These are phyloP conservation scores for Arthroderma sp. DNA, from an alignment of 2,329 filamentous ascomycete species.

Conservation along the genomic window DNA sequence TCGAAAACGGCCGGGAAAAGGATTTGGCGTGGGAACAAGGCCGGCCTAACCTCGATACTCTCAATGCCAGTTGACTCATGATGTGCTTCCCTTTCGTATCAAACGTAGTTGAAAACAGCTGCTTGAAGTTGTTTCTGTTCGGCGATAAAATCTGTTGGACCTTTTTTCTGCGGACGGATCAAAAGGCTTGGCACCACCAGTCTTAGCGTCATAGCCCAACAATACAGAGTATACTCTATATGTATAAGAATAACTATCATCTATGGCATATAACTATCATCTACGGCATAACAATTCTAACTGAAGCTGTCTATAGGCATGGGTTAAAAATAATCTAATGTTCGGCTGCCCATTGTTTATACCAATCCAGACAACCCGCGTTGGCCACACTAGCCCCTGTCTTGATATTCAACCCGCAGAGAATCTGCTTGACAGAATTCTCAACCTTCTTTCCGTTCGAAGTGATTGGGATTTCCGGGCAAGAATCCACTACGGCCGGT, in stretches of 20 bases:
- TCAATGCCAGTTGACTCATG: conserved; percentile 30
- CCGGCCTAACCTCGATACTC: conserved; percentile 26
- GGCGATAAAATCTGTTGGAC: background rate
- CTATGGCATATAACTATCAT: conserved; percentile 1
- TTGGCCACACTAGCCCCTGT: conserved; percentile 92
- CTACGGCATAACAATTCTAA: background rate
- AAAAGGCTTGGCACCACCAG: no score
- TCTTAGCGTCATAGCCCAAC: no score
- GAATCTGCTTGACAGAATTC: conserved; percentile 88
- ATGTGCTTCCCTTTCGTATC: background rate
- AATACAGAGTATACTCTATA: background rate
- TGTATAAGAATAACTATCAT: conserved; percentile 1
- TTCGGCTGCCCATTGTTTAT: conserved; percentile 57
- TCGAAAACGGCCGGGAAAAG: conserved; percentile 21
- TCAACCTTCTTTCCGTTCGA: conserved; percentile 98
- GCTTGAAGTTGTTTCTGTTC: background rate
- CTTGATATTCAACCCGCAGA: conserved; percentile 75
- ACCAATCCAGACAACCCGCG: conserved; percentile 77
- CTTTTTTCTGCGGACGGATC: no score
- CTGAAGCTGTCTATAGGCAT: no score
- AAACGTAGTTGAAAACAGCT: background rate
- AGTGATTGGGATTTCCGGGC: conserved; percentile 77
- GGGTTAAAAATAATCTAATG: conserved; percentile 20
- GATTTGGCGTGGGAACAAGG: conserved; percentile 23
- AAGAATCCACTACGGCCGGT: conserved; percentile 67